A percentile compares a stretch with the other conserved stretches of the same genome.
Evolutionary conservation across 257 asterid species (phyloP).

Genomic region (Solanum microdontum): DNA sequence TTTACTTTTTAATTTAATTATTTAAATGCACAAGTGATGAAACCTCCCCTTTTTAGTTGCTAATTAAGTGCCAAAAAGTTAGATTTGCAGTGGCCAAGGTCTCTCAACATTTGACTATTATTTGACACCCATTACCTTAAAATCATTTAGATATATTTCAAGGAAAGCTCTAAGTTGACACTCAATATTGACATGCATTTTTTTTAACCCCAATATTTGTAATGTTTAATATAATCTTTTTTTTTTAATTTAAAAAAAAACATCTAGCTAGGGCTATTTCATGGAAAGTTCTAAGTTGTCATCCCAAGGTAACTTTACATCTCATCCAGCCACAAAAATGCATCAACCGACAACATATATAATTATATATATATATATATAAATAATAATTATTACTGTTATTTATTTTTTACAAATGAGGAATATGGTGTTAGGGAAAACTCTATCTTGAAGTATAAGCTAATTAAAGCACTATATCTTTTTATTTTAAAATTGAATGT

Average conservation of each 20-base stretch:
- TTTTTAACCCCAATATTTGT: neutral
- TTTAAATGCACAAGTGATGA: neutral
- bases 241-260: neutral
- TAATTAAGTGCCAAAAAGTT: neutral
- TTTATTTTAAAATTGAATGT: neutral
- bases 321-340: neutral
- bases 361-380: too few species aligned
- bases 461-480: neutral
- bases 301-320: neutral
- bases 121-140: neutral
- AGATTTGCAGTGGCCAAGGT: neutral
- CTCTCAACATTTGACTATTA: neutral
- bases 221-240: neutral
- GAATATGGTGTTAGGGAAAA: neutral
- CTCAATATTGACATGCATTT: neutral
- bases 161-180: neutral
- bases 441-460: neutral
- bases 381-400: too few species aligned
- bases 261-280: neutral
- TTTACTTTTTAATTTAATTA: neutral
- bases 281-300: neutral
- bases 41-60: neutral
- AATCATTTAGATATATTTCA: neutral
- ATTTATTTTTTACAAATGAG: neutral
- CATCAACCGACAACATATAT: neutral